Conservation (phyloP, 2,329 filamentous ascomycete species). For the Leptographium lundbergii region DNA sequence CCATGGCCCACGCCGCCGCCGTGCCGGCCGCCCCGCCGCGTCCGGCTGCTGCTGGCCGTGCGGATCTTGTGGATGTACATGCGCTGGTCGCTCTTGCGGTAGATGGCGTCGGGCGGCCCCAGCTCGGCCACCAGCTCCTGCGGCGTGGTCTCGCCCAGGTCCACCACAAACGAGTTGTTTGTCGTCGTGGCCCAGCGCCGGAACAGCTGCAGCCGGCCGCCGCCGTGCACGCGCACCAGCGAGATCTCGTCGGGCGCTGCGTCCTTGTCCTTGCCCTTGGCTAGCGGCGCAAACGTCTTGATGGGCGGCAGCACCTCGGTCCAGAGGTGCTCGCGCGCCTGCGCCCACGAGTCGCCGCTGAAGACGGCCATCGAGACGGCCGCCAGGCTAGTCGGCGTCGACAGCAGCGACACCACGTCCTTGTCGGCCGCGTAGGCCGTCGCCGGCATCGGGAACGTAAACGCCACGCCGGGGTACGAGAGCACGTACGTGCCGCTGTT, state of each 20-base stretch:
- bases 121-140: slow-evolving; percentile 86
- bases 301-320: slow-evolving; percentile 61
- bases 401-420: slow-evolving; percentile 79
- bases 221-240: slow-evolving; percentile 62
- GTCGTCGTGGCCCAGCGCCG: slow-evolving; percentile 45
- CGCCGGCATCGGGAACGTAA: slow-evolving; percentile 70
- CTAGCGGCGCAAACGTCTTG: slow-evolving; percentile 55
- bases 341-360: slow-evolving; percentile 79
- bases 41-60: slow-evolving; percentile 36
- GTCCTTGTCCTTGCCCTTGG: slow-evolving; percentile 54
- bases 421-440: slow-evolving; percentile 62
- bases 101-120: slow-evolving; percentile 87
- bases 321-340: slow-evolving; percentile 66
- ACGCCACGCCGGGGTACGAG: slow-evolving; percentile 89
- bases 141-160: slow-evolving; percentile 73
- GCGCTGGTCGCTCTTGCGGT: slow-evolving; percentile 78
- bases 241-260: slow-evolving; percentile 82
- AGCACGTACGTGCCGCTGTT: slow-evolving; percentile 69
- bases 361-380: slow-evolving; percentile 87
- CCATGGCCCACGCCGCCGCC: no score
- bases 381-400: slow-evolving; percentile 60
- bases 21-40: slow-evolving; percentile 10
- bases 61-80: slow-evolving; percentile 71
- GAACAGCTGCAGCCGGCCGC: slow-evolving; percentile 64
- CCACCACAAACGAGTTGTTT: slow-evolving; percentile 45